Conservation (phyloP, 164 flowering plant genomes). For the Dillenia suffruticosa region DNA sequence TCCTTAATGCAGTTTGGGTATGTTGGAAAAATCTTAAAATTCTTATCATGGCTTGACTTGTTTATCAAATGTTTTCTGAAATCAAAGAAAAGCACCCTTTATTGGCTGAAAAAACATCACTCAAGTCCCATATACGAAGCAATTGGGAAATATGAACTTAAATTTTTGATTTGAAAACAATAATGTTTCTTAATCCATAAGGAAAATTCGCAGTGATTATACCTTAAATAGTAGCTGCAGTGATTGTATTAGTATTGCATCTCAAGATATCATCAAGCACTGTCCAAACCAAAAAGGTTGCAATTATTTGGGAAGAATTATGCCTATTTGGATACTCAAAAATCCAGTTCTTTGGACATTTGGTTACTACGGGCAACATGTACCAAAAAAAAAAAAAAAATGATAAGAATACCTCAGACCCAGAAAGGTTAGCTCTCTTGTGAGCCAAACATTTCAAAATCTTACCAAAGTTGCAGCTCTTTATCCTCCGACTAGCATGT, state of each 20-base stretch:
- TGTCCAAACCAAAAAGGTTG: constrained; percentile 10
- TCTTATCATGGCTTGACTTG: too few relatives aligned
- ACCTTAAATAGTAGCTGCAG: constrained; percentile 1
- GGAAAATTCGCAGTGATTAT: neutral
- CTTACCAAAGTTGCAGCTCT: constrained; percentile 18
- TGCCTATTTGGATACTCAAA: constrained; percentile 20
- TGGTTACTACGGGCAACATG: constrained; percentile 12
- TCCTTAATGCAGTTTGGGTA: too few relatives aligned
- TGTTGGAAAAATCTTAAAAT: too few relatives aligned
- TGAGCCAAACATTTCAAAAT: constrained; percentile 10
- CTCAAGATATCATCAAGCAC: neutral
- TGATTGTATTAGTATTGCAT: constrained; percentile 8
- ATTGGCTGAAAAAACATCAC: too few relatives aligned
- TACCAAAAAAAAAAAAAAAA: constrained; percentile 7
- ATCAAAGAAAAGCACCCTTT: too few relatives aligned
- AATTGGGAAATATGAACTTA: too few relatives aligned
- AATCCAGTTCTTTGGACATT: constrained; percentile 18
- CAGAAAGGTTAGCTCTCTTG: constrained; percentile 8
- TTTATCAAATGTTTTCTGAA: too few relatives aligned
- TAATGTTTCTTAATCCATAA: too few relatives aligned
- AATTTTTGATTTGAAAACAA: too few relatives aligned
- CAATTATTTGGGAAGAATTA: constrained; percentile 3
- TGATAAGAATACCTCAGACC: constrained; percentile 12
- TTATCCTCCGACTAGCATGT: constrained; percentile 9
- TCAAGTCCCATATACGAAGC: too few relatives aligned